Evolutionary conservation across 768 basidiomycete genomes (phyloP), one percentile per base, ranked within the genome.

Genomic region (Strobilomyces dryophilus): DNA sequence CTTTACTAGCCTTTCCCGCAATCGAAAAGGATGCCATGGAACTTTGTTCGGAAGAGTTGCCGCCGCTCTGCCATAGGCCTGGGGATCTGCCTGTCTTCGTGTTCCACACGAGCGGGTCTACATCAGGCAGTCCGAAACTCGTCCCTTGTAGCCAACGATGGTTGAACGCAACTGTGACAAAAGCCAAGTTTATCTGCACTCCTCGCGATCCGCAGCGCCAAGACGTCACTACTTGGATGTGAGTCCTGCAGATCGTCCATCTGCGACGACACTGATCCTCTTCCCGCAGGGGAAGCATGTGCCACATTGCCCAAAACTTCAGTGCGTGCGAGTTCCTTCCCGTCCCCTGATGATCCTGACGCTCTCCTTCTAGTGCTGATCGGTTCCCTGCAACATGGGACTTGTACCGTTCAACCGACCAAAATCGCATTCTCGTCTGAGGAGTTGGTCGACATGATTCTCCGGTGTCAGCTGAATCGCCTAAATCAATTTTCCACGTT

Each of bases 61-160:
- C 81, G 27, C 69, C 69, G 18, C 69, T 82, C 36, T 67, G 71
- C 58, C 68, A 60, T 49, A 65, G 52, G 48, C 56, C 52, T 47
- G 70, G 58, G 31, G 69, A 73, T 51, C 82, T 84, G 48, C 67
- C 73, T 26, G 77, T 77, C 43, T 82, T 89, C 73, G 73, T 89
- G 49, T 90, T 88, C 75, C 89, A 89, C 66, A 89, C 89, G 10
- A 85, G 83, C 53, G 89, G 89, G 15, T 89, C 87, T 36, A 90
- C 89, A 8, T 89, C 87, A n/a, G 88, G 87, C 45, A 85, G 81
- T 61, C 89, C 89, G 0, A 90, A 89, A 63, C 81, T 90, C 26
- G 84, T 91, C 0, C 86, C 81, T 15, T 84, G 84, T 69, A 85
- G 71, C 60, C 82, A 80, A 59, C 76, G 71, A 27, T 90, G 88